Evolutionary conservation across 1,284 basidiomycete genomes (phyloP).

Genomic region (Entoloma clypeatum): DNA sequence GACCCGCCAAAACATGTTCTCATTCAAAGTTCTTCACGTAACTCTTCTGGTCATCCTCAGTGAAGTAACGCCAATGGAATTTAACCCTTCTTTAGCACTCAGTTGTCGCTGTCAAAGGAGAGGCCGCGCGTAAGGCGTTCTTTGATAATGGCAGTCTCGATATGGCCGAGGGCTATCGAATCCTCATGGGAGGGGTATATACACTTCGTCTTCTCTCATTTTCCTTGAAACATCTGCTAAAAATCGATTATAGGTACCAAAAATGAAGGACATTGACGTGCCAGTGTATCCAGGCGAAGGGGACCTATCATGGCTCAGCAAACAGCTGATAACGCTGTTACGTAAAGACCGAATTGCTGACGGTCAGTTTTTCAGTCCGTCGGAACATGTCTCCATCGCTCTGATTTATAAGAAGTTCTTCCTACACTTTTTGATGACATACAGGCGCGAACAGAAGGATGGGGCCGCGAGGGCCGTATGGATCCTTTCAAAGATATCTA

Average conservation of each 20-base stretch:
- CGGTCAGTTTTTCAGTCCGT: not conserved
- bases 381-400: not conserved
- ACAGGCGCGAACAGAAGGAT: constrained; percentile 25
- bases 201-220: constrained; percentile 3
- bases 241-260: constrained; percentile 20
- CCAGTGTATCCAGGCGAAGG: constrained; percentile 11
- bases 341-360: not conserved
- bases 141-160: constrained; percentile 29
- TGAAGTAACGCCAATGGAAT: not conserved
- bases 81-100: constrained; percentile 18
- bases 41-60: not conserved
- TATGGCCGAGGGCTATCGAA: constrained; percentile 31
- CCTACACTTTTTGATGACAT: constrained; percentile 31
- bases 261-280: constrained; percentile 26
- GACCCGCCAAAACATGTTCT: constrained; percentile 14
- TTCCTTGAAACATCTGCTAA: not conserved
- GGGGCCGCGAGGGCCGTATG: constrained; percentile 30
- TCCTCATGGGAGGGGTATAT: constrained; percentile 32
- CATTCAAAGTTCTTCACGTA: constrained; percentile 24
- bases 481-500: constrained; percentile 35
- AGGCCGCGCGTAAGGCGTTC: constrained; percentile 30
- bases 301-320: constrained; percentile 9
- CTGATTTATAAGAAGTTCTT: constrained; percentile 26
- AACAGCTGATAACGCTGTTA: constrained; percentile 3
- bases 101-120: constrained; percentile 28